Percentiles rank a stretch among this genome's conserved stretches.
phyloP scores from a whole-genome alignment of 306 rosid genomes.

The Amphicarpaea edgeworthii region DNA sequence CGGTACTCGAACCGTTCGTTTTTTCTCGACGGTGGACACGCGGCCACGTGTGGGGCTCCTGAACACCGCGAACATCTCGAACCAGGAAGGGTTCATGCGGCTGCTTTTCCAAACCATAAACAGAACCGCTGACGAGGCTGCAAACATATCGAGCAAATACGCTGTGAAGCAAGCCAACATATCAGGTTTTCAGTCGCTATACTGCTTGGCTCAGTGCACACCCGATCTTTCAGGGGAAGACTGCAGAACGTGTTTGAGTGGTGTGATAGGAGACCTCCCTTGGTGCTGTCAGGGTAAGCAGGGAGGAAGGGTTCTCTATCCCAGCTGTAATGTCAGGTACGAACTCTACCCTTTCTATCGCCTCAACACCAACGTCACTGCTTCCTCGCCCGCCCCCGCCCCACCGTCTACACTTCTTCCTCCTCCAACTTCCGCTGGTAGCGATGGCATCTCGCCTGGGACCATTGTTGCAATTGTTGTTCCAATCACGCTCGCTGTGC shows the following conservation, averaged over 20 bases:
- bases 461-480: slow-evolving; percentile 44
- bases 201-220: slow-evolving; percentile 50
- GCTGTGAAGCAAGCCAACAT: slow-evolving; percentile 27
- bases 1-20: slow-evolving; percentile 40
- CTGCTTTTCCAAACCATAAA: slow-evolving; percentile 36
- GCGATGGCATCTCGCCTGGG: slow-evolving; percentile 16
- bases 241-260: slow-evolving; percentile 39
- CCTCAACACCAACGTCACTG: neutral
- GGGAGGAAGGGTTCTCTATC: slow-evolving; percentile 47
- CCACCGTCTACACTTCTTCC: neutral
- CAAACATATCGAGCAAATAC: slow-evolving; percentile 28
- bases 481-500: slow-evolving; percentile 28
- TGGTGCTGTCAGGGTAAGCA: slow-evolving; percentile 21
- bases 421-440: neutral
- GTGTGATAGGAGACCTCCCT: slow-evolving; percentile 9
- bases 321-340: neutral
- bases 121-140: slow-evolving; percentile 36
- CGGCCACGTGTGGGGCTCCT: slow-evolving; percentile 40
- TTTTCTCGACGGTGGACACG: slow-evolving; percentile 39
- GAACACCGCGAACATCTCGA: slow-evolving; percentile 32
- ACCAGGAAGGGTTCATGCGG: slow-evolving; percentile 21
- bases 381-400: neutral
- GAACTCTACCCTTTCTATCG: too few relatives aligned
- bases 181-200: slow-evolving; percentile 31
- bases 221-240: slow-evolving; percentile 25